Base-by-base conservation (phyloP, 1,284 basidiomycete species). In the Ceratobasidium sp. region DNA sequence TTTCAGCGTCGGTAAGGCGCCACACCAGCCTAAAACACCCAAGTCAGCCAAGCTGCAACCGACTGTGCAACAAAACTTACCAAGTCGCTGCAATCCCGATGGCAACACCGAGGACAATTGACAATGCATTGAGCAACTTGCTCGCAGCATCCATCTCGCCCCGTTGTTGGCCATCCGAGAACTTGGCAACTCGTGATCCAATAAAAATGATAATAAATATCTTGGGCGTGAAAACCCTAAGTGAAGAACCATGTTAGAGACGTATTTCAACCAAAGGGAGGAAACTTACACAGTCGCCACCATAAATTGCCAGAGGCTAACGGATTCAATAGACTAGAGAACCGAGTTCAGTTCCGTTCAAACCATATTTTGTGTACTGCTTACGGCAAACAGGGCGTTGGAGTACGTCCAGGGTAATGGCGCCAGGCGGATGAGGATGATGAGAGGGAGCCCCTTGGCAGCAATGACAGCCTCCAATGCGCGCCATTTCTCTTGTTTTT, bases 351-450 rank as follows among this genome's bases (percentile, higher is more conserved):
- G n/a, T 44, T 14, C 36, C 9, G 7, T 33, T 21, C 41, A 29
- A 56, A 33, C 56, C 69, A 56, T 27, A 14, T 9, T 9, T 14
- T 30, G 4, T n/a, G 56, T 39, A n/a, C 52, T 2, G 79, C 87
- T 78, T 72, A 89, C 89, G 42, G 90, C 87, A 74, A 93, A 91
- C 13, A 92, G 79, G 0, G 86, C 80, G 72, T 91, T 93, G 14
- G 88, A 85, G 74, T 91, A 93, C 0, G 87, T 87, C 89, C 89
- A 88, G 62, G 91, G 90, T 75, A 93, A 85, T 1, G 91, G 88
- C 5, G 88, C 91, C 21, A 90, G 77, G n/a, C 91, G 85, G 72
- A 93, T 87, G 52, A 93, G 82, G 72, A 91, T 83, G 52, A 93
- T 90, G 23, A 93, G 78, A 16, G 87, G 87, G 13, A 93, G 79